Percentiles rank a stretch among this genome's conserved stretches.
Conservation (phyloP, 768 basidiomycete genomes). For the Pulveroboletus sp. region DNA sequence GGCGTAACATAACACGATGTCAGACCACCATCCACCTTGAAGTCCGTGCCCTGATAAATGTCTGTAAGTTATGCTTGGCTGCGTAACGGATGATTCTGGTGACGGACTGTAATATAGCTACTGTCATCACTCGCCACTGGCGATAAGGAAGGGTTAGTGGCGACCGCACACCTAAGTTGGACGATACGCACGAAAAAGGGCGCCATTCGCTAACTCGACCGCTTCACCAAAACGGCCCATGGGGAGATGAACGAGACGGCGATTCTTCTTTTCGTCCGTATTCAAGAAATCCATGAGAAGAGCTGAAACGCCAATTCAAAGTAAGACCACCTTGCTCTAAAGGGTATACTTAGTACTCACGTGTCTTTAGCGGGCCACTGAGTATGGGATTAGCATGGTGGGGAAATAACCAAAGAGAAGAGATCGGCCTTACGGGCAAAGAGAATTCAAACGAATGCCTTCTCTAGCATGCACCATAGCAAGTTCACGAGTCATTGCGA, state of each 20-base stretch:
- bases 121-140: conserved; percentile 92
- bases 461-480: conserved; percentile 98
- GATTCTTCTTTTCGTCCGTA: conserved; percentile 91
- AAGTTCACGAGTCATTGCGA: conserved; percentile 96
- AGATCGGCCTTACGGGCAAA: conserved; percentile 77
- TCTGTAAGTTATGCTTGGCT: conserved; percentile 3
- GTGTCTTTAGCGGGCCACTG: conserved; percentile 94
- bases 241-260: conserved; percentile 86
- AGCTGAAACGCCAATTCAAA: conserved; percentile 43
- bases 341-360: conserved; percentile 48
- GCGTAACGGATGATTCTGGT: not conserved
- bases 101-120: conserved; percentile 87
- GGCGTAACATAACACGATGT: conserved; percentile 92
- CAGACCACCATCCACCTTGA: conserved; percentile 95
- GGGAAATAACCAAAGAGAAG: not conserved
- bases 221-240: conserved; percentile 99
- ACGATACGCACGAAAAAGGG: conserved; percentile 82
- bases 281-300: conserved; percentile 98
- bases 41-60: conserved; percentile 71
- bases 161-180: not conserved
- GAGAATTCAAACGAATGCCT: conserved; percentile 92
- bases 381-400: conserved; percentile 5
- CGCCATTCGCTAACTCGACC: conserved; percentile 89
- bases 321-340: not conserved
- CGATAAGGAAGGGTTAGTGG: conserved; percentile 3